Conservation (phyloP, 495 filamentous ascomycete species). For the Penicillium nucicola region DNA sequence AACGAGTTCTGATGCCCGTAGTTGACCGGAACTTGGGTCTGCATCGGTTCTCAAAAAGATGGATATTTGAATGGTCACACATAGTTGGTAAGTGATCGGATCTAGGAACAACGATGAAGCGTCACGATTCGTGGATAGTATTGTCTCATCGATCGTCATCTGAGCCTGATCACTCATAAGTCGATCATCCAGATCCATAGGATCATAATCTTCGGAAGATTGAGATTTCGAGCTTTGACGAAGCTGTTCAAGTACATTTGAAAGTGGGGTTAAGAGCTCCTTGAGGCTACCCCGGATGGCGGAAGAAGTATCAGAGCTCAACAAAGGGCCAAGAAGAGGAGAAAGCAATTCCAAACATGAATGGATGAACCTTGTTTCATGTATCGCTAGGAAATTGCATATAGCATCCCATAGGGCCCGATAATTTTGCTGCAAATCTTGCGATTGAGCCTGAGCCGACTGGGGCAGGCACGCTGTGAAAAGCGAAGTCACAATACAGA, state of each 20-base stretch:
- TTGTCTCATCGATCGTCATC: constrained; percentile 13
- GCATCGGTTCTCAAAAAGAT: constrained; percentile 26
- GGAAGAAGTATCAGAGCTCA: constrained; percentile 8
- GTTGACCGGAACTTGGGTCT: constrained; percentile 33
- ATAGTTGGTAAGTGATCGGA: constrained; percentile 32
- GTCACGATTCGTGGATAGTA: constrained; percentile 31
- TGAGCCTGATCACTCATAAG: constrained; percentile 57
- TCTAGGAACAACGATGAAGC: constrained; percentile 27
- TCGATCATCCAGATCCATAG: constrained; percentile 77
- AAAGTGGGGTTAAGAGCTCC: constrained; percentile 27
- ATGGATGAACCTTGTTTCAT: constrained; percentile 26
- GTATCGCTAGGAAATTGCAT: constrained; percentile 30
- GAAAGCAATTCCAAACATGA: constrained; percentile 34
- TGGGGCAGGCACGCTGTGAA: constrained; percentile 36
- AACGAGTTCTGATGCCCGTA: constrained; percentile 33
- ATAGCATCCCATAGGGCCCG: constrained; percentile 32
- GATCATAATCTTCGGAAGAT: constrained; percentile 34
- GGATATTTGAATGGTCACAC: constrained; percentile 36
- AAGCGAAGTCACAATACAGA: constrained; percentile 35
- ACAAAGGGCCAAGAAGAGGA: constrained; percentile 26
- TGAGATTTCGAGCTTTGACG: constrained; percentile 24
- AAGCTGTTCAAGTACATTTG: constrained; percentile 41
- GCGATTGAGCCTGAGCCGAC: constrained; percentile 19
- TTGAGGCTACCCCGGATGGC: constrained; percentile 19
- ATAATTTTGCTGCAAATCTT: constrained; percentile 30